Percentiles rank a stretch among this genome's conserved stretches.
These are phyloP conservation scores for Amniculicola lignicola DNA, from an alignment of 495 filamentous ascomycete genomes.

Conservation along the genomic window DNA sequence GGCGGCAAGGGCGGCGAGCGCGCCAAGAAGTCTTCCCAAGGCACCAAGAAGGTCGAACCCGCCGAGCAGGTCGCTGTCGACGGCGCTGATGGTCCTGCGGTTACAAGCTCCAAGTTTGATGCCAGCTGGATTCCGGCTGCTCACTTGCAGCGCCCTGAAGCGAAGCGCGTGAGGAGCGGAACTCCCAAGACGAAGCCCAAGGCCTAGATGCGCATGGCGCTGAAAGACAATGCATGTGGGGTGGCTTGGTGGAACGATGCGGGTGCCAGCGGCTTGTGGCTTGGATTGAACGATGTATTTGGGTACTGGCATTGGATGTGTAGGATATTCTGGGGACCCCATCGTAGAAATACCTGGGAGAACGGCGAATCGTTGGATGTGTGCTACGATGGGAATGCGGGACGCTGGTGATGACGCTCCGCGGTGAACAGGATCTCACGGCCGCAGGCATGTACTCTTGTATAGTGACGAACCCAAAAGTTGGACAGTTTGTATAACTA, in stretches of 20 bases:
- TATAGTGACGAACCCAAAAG: conserved; percentile 10
- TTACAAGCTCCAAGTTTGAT: conserved; percentile 70
- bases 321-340: not conserved
- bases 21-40: conserved; percentile 54
- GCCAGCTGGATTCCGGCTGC: conserved; percentile 93
- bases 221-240: not conserved
- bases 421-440: not conserved
- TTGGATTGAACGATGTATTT: no score
- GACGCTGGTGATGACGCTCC: not conserved
- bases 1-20: conserved; percentile 59
- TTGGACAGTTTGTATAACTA: conserved; percentile 4
- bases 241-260: not conserved
- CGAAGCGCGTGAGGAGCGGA: conserved; percentile 63
- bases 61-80: conserved; percentile 62
- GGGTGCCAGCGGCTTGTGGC: no score
- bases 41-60: conserved; percentile 62
- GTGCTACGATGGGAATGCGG: not conserved
- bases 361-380: not conserved
- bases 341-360: no score
- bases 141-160: conserved; percentile 83
- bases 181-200: conserved; percentile 54
- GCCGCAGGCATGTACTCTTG: conserved; percentile 6
- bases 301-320: not conserved
- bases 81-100: conserved; percentile 66
- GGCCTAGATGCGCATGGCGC: not conserved